Base-by-base conservation (phyloP, 768 basidiomycete species). In the Russula ochroleuca region DNA sequence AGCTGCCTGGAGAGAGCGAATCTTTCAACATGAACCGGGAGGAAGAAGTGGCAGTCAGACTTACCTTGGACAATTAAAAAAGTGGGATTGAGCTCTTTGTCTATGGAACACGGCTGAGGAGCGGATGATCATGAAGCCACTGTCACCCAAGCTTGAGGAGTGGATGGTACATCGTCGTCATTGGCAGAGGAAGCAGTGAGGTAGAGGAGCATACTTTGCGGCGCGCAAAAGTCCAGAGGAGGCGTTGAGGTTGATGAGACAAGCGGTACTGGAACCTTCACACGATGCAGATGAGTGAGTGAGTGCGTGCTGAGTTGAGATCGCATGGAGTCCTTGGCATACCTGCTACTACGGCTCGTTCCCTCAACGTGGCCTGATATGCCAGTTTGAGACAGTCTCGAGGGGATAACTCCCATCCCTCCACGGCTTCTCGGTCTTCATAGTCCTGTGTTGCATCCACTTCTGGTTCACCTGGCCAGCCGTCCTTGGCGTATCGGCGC, bases 391-490 rank as follows among this genome's bases (percentile, higher is more conserved):
- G 73, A 70, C 87, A 92, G 64, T 89, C 84, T 63, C 78, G 77
- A 13, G 90, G 83, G 13, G 85, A 83, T 72, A 89, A 70, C 78
- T 79, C 76, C 85, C 86, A 85, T 37, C 88, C 89, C 69, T 85
- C 86, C 31, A 85, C 78, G 58, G 81, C 78, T 67, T 86, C 82
- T 8, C 80, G 78, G 59, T 84, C 84, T 63, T 86, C 85, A 63
- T 88, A 85, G 58, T 88, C 87, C 70, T 88, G 80, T 14, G 76
- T 89, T 2, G 90, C 87, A 69, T 91, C 90, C 21, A 85, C 83
- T 71, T 92, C 90, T 6, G 90, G 90, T 69, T 92, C 90, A 23
- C 90, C 90, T 7, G 87, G 83, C 90, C 90, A 92, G 23, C 87
- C 87, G 65, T 78, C 81, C 65, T 81, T 80, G 13, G 86, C 83